Conservation (phyloP, 768 basidiomycete genomes). For the Amanita rubescens region DNA sequence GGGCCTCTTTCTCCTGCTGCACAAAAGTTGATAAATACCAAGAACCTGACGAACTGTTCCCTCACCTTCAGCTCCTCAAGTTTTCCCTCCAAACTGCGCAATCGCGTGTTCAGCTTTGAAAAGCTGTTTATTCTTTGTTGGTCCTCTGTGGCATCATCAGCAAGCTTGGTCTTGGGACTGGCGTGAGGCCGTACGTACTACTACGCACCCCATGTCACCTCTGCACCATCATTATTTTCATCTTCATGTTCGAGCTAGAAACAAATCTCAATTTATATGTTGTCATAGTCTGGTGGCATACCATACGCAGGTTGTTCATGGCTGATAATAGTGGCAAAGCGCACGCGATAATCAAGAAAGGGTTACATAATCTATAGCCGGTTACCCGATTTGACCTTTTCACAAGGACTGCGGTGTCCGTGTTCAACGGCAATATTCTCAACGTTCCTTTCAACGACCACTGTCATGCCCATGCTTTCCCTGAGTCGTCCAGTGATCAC, state of each 20-base stretch:
- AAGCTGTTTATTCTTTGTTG: constrained; percentile 90
- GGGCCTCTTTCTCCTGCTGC: constrained; percentile 91
- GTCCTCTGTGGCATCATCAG: constrained; percentile 43
- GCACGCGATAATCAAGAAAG: too few species aligned
- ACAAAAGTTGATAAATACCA: constrained; percentile 7
- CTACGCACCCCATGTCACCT: constrained; percentile 77
- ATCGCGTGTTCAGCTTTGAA: constrained; percentile 82
- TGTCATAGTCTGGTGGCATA: constrained; percentile 17
- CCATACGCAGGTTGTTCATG: constrained; percentile 52
- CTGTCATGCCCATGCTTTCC: not conserved
- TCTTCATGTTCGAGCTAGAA: constrained; percentile 66
- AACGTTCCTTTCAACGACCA: not conserved
- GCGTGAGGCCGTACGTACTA: not conserved
- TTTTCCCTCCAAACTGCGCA: constrained; percentile 64
- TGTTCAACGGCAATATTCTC: not conserved
- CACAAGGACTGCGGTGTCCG: not conserved
- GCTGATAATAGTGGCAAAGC: not conserved
- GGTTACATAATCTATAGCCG: too few species aligned
- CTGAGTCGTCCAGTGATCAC: not conserved
- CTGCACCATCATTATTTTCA: constrained; percentile 64
- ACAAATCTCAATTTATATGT: constrained; percentile 2
- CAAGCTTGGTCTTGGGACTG: not conserved
- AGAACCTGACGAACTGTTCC: not conserved
- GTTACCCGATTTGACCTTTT: too few species aligned
- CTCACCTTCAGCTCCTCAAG: constrained; percentile 66